Percentiles rank a stretch among this genome's conserved stretches.
phyloP scores from a whole-genome alignment of 768 basidiomycete genomes.

The Kwoniella shandongensis region DNA sequence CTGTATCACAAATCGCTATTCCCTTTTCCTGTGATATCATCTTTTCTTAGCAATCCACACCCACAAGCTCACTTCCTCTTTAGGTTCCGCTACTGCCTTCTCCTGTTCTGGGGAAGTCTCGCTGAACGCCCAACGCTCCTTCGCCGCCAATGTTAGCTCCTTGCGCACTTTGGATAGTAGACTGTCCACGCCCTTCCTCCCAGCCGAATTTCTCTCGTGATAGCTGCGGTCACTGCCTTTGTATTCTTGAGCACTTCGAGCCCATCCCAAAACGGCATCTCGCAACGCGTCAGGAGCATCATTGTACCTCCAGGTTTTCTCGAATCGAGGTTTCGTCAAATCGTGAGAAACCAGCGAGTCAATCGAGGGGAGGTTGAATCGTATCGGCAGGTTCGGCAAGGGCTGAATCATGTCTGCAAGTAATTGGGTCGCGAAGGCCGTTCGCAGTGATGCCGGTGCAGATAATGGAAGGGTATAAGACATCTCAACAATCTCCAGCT shows the following conservation, averaged over 20 bases:
- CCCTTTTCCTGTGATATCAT: too few relatives aligned
- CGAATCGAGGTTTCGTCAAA: slow-evolving; percentile 21
- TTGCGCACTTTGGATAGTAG: not conserved
- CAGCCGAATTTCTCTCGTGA: not conserved
- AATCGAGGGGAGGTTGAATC: slow-evolving; percentile 33
- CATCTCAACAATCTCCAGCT: slow-evolving; percentile 41
- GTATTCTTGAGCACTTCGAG: slow-evolving; percentile 33
- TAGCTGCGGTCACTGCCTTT: slow-evolving; percentile 21
- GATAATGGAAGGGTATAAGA: slow-evolving; percentile 31
- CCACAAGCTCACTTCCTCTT: too few relatives aligned
- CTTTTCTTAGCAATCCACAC: too few relatives aligned
- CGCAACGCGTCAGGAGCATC: slow-evolving; percentile 16
- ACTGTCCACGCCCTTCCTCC: not conserved
- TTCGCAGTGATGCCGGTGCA: slow-evolving; percentile 24
- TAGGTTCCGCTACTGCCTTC: too few relatives aligned
- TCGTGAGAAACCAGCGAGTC: slow-evolving; percentile 7
- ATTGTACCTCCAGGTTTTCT: slow-evolving; percentile 9
- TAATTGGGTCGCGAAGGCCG: slow-evolving; percentile 41
- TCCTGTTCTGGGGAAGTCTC: too few relatives aligned
- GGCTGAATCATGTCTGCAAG: slow-evolving; percentile 43
- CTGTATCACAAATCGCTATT: too few relatives aligned
- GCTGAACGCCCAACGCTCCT: too few relatives aligned
- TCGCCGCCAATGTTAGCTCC: not conserved
- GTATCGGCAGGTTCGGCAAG: slow-evolving; percentile 34
- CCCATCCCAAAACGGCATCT: slow-evolving; percentile 32